These are phyloP conservation scores for Thalassiosira hispida DNA, from an alignment of 352 stramenopile genomes.

Conservation along the genomic window DNA sequence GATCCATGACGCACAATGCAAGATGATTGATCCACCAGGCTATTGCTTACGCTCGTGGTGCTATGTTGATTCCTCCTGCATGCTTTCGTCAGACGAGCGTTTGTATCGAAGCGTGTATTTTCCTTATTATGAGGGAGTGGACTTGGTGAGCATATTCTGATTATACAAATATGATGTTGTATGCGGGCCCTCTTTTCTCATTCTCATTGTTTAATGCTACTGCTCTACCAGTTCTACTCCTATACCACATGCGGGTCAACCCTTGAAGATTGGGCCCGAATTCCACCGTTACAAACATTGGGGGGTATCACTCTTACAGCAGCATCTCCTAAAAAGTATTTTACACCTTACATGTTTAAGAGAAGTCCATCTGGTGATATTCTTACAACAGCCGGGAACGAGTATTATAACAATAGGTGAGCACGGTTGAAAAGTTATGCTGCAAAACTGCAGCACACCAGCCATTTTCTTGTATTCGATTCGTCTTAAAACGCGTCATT, in stretches of 20 bases:
- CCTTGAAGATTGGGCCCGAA: background rate
- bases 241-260: background rate
- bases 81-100: background rate
- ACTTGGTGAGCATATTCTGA: background rate
- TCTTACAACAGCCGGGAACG: background rate
- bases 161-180: too few relatives aligned
- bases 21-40: background rate
- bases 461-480: background rate
- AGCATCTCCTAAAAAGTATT: background rate
- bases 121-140: background rate
- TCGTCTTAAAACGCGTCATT: background rate
- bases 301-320: background rate
- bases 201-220: background rate
- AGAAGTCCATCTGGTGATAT: background rate
- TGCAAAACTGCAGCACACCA: too few relatives aligned
- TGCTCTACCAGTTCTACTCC: background rate
- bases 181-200: background rate
- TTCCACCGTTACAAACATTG: background rate
- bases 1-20: background rate
- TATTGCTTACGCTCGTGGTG: background rate
- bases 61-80: background rate
- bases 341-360: background rate
- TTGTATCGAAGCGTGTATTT: conserved; percentile 1
- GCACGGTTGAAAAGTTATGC: background rate
- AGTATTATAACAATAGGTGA: conserved; percentile 9